Evolutionary conservation across 352 stramenopile species (phyloP).

Genomic region (Pythium graminicola): DNA sequence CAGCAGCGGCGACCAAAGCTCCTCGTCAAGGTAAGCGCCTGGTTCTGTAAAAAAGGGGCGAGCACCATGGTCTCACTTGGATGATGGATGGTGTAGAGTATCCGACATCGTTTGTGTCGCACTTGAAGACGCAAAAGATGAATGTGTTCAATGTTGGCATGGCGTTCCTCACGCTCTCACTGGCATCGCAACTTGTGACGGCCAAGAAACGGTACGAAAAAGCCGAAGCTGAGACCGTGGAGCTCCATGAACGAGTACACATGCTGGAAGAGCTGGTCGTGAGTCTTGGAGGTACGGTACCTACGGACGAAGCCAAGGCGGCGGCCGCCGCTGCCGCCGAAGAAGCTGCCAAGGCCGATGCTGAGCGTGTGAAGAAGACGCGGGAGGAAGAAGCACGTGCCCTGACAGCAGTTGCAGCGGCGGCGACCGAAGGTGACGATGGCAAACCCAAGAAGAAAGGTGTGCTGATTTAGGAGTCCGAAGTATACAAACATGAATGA

Average conservation of each 20-base stretch:
- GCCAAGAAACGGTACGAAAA: conserved; percentile 61
- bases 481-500: no score
- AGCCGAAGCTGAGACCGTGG: conserved; percentile 29
- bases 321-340: conserved; percentile 19
- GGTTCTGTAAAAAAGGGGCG: not conserved
- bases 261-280: conserved; percentile 60
- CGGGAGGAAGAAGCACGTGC: conserved; percentile 42
- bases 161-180: conserved; percentile 74
- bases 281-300: conserved; percentile 47
- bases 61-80: not conserved
- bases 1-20: not conserved
- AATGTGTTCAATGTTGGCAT: conserved; percentile 85
- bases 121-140: conserved; percentile 71
- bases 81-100: conserved; percentile 35
- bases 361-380: conserved; percentile 34
- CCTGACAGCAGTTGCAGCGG: conserved; percentile 15
- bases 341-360: conserved; percentile 25
- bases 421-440: conserved; percentile 8
- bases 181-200: conserved; percentile 76
- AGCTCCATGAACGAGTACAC: conserved; percentile 43
- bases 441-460: conserved; percentile 39
- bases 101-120: conserved; percentile 73
- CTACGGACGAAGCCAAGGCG: conserved; percentile 36
- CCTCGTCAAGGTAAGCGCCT: conserved; percentile 18
- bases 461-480: conserved; percentile 75